Conservation (phyloP, 306 rosid genomes). For the Citrullus amarus region DNA sequence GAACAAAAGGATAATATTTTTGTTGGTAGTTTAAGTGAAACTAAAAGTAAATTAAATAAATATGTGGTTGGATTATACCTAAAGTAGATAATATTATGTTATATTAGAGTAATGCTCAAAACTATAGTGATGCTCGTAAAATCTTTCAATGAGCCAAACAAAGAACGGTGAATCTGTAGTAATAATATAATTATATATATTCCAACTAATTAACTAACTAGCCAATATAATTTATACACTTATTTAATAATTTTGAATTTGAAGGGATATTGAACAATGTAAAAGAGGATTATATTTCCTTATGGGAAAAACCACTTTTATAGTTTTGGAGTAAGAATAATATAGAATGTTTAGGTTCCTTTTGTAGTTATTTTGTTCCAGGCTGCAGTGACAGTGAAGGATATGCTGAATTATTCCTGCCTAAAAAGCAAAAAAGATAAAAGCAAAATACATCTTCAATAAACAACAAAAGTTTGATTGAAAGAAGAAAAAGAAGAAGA, state of each 20-base stretch:
- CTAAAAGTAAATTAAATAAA: too few species aligned
- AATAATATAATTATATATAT: too few species aligned
- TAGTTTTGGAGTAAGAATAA: not conserved
- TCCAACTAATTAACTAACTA: too few species aligned
- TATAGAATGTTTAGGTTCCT: not conserved
- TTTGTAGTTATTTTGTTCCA: not conserved
- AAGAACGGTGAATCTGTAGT: too few species aligned
- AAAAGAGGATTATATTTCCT: not conserved
- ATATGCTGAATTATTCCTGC: not conserved
- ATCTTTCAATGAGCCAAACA: too few species aligned
- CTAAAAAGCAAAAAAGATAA: not conserved
- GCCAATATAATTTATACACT: too few species aligned
- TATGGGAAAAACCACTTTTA: not conserved
- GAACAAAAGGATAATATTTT: too few species aligned
- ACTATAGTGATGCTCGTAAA: too few species aligned
- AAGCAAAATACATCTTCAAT: not conserved
- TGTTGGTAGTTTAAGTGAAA: too few species aligned
- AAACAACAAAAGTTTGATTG: not conserved
- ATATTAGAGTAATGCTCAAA: too few species aligned
- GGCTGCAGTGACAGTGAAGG: not conserved
- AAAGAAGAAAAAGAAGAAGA: not conserved
- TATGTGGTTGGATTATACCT: too few species aligned
- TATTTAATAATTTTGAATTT: not conserved
- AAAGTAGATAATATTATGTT: too few species aligned
- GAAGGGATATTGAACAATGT: not conserved